These are phyloP conservation scores for Fraxinus nigra DNA, from an alignment of 305 asterid species.

Conservation along the genomic window DNA sequence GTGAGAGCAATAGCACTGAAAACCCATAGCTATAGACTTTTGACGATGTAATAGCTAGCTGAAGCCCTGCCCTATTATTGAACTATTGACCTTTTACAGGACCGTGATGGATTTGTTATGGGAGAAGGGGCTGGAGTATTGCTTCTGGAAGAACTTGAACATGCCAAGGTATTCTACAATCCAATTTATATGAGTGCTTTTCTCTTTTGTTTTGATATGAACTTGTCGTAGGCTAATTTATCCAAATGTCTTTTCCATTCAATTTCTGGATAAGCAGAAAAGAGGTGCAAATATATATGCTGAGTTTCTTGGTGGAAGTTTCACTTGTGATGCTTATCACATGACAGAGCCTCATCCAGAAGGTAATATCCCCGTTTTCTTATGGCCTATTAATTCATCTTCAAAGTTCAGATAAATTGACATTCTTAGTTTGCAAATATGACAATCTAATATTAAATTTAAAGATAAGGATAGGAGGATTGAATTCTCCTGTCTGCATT, in stretches of 20 bases:
- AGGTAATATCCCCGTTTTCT: constrained; percentile 44
- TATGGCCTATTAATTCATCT: constrained; percentile 7
- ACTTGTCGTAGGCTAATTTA: constrained; percentile 6
- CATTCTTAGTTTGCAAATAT: background rate
- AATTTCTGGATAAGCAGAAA: constrained; percentile 44
- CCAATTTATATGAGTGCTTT: background rate
- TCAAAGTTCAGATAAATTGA: constrained; percentile 5
- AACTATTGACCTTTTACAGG: constrained; percentile 39
- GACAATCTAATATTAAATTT: background rate
- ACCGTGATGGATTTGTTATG: constrained; percentile 95
- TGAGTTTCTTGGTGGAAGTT: constrained; percentile 98
- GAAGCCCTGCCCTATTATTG: constrained; percentile 18
- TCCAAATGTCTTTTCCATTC: constrained; percentile 16
- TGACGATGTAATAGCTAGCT: background rate
- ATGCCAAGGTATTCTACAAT: constrained; percentile 63
- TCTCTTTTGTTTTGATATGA: constrained; percentile 6
- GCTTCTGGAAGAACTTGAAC: constrained; percentile 92
- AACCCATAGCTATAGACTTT: background rate
- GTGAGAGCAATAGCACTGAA: constrained; percentile 46
- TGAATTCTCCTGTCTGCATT: constrained; percentile 1
- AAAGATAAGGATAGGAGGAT: background rate
- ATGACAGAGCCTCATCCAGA: constrained; percentile 95
- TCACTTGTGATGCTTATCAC: constrained; percentile 91
- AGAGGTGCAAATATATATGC: constrained; percentile 91
- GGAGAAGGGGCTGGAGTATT: constrained; percentile 97